Evolutionary conservation across 2,329 filamentous ascomycete species (phyloP), one percentile per base, ranked within the genome.

Genomic region (Metarhizium guizhouense): DNA sequence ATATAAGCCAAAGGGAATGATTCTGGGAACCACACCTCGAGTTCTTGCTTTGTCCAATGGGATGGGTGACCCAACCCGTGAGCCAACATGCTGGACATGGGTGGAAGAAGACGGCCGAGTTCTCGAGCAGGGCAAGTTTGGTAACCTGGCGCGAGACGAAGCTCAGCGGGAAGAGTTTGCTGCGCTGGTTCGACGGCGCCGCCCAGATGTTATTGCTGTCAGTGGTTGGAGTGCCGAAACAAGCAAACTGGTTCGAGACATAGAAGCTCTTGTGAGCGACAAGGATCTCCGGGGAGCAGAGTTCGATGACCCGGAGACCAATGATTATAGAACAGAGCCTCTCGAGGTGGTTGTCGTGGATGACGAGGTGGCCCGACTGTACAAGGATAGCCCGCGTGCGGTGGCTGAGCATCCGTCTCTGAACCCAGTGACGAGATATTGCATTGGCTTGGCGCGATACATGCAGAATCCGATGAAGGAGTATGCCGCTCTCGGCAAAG

Each of bases 391-490:
- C 68, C 82, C 86, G 14, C 84, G 92, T 47, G 92, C 88, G 11
- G 77, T 82, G 51, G 75, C 81, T 11, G 93, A 97, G 60, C 90
- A 96, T 66, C 91, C 94, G 6, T 86, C 85, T 13, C 78, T 95
- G 34, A 82, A 84, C 54, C 83, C 90, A 6, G 77, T 96, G 53
- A 89, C 87, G 1, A 83, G 90, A 64, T 99, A 99, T 72, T 96
- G 92, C 68, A 85, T 96, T 61, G 92, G 86, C 32, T 75, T 99
- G 43, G 93, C 89, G 20, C 86, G 87, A 59, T 99, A 97, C 70
- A 80, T 99, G 70, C 94, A 99, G 70, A 95, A 93, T 65, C 94
- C 94, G 1, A 82, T 99, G 74, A 94, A 95, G 72, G 92, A 99
- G 69, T 99, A 99, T 69, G 94, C 93, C 11, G 90, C 91, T 1